Evolutionary conservation across 2,329 filamentous ascomycete species (phyloP).

Genomic region (Exophiala dermatitidis): DNA sequence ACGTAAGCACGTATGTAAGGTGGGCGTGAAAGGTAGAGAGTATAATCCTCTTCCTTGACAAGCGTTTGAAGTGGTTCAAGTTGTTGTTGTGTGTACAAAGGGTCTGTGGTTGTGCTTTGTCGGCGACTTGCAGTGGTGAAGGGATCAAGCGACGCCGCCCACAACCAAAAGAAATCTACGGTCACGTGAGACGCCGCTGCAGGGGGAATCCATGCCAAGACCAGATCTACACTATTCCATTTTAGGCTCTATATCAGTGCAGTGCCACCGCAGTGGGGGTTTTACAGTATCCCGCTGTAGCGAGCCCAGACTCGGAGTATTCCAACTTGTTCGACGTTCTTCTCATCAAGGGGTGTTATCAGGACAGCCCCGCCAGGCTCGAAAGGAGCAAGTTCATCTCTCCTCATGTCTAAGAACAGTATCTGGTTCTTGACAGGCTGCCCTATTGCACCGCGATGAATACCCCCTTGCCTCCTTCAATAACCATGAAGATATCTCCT

Average conservation of each 20-base stretch:
- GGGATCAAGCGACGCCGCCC: neutral
- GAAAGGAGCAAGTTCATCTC: neutral
- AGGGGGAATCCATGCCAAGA: constrained; percentile 10
- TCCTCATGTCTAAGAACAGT: neutral
- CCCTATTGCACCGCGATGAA: too few species aligned
- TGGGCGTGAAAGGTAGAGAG: neutral
- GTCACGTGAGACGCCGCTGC: neutral
- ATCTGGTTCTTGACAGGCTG: too few species aligned
- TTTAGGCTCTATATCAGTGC: neutral
- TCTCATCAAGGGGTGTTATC: neutral
- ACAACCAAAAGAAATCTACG: neutral
- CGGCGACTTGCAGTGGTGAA: constrained; percentile 2
- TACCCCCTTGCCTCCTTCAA: too few species aligned
- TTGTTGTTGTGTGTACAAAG: neutral
- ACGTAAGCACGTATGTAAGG: neutral
- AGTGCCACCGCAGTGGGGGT: too few species aligned
- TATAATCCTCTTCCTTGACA: constrained; percentile 7
- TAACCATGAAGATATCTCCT: too few species aligned
- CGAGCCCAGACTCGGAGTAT: neutral
- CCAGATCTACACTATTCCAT: constrained; percentile 4
- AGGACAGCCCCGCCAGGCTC: neutral
- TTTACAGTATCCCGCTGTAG: too few species aligned
- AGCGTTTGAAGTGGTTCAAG: neutral
- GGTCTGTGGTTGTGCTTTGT: neutral
- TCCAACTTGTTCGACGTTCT: neutral